These are phyloP conservation scores for Pyrenophora tritici-repentis DNA, from an alignment of 2,329 filamentous ascomycete species.

Conservation along the genomic window DNA sequence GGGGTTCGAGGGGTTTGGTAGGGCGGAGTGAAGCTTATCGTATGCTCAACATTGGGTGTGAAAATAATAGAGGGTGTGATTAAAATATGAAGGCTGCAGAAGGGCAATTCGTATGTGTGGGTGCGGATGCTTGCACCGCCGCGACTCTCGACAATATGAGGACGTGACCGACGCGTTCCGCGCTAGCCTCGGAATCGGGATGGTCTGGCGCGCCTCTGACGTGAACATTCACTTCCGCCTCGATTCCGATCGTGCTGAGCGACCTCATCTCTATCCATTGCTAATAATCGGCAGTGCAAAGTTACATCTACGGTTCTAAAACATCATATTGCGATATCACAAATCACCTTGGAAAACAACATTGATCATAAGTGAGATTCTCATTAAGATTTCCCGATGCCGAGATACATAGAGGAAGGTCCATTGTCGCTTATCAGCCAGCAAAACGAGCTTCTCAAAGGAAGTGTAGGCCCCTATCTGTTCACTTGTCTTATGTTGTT, in stretches of 20 bases:
- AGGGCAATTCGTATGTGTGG: constrained; percentile 29
- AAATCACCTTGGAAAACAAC: too few relatives aligned
- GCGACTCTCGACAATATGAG: constrained; percentile 22
- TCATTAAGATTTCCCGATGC: too few relatives aligned
- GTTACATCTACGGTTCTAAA: too few relatives aligned
- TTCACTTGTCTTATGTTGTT: too few relatives aligned
- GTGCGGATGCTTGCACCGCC: constrained; percentile 31
- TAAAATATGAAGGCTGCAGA: constrained; percentile 18
- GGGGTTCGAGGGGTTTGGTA: constrained; percentile 20
- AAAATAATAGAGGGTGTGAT: constrained; percentile 24
- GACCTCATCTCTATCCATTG: too few relatives aligned
- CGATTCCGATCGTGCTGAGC: constrained; percentile 22
- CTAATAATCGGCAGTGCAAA: too few relatives aligned
- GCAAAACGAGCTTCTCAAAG: too few relatives aligned
- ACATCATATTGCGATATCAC: too few relatives aligned
- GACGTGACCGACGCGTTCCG: constrained; percentile 29
- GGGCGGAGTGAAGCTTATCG: constrained; percentile 22
- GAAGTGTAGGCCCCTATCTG: too few relatives aligned
- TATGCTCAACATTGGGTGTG: constrained; percentile 15
- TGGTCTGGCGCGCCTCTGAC: constrained; percentile 24
- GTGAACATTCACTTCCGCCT: constrained; percentile 24
- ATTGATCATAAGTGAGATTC: too few relatives aligned
- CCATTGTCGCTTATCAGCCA: too few relatives aligned
- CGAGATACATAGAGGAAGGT: too few relatives aligned
- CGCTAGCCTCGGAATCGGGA: constrained; percentile 20